These are phyloP conservation scores for Dichotomopilus funicola DNA, from an alignment of 2,329 filamentous ascomycete genomes.

Conservation along the genomic window DNA sequence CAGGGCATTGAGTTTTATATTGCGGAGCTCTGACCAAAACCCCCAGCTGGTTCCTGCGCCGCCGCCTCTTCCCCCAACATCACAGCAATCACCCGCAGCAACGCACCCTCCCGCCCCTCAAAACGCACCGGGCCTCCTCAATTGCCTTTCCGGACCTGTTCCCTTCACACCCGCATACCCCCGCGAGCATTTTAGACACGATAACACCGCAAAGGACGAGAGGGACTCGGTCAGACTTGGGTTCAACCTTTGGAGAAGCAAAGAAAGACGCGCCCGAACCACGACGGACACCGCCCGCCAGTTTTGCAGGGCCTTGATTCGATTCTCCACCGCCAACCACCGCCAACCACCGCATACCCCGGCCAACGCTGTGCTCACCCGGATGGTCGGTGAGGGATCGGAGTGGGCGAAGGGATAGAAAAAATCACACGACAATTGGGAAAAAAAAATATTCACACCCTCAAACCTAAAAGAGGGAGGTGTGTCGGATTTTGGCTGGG, in stretches of 20 bases:
- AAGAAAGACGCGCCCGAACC: no score
- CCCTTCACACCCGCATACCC: background rate
- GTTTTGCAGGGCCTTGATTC: background rate
- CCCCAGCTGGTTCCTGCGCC: slow-evolving; percentile 6
- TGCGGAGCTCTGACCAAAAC: slow-evolving; percentile 21
- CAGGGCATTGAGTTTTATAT: slow-evolving; percentile 27
- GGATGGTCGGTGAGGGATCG: slow-evolving; percentile 1
- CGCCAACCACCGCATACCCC: slow-evolving; percentile 10
- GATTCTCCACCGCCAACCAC: slow-evolving; percentile 6
- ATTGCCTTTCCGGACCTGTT: background rate
- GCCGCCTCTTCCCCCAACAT: slow-evolving; percentile 12
- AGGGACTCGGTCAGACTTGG: slow-evolving; percentile 4
- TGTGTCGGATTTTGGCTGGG: background rate
- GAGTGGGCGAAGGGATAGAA: background rate
- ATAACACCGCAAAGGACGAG: background rate
- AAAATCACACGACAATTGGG: background rate
- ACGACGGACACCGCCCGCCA: no score
- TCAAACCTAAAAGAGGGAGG: background rate
- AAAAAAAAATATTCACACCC: background rate
- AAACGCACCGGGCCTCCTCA: background rate
- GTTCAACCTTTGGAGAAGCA: background rate
- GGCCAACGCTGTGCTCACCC: background rate
- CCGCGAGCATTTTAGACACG: background rate
- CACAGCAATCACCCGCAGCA: slow-evolving; percentile 17
- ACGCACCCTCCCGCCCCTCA: slow-evolving; percentile 3